Evolutionary conservation across 2,329 filamentous ascomycete species (phyloP).

Genomic region (Fusarium albosuccineum): DNA sequence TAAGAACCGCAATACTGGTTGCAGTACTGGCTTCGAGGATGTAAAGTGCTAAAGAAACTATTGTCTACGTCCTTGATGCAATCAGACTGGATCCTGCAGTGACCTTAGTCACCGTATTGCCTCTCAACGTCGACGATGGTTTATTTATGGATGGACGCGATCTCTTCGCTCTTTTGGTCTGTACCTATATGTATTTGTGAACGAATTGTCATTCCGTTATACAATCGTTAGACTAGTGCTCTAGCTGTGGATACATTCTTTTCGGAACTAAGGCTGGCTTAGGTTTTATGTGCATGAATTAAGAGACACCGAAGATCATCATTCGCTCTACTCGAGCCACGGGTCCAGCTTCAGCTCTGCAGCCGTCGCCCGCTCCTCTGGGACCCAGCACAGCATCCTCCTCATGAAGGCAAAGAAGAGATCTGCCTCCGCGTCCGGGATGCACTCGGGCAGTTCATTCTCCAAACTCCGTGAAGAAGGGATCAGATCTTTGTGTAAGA

Average conservation of each 20-base stretch:
- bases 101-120: too few species aligned
- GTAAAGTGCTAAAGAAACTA: neutral
- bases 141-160: too few species aligned
- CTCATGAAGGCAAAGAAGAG: constrained; percentile 40
- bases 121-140: too few species aligned
- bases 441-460: constrained; percentile 29
- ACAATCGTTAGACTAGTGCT: too few species aligned
- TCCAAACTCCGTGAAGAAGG: constrained; percentile 18
- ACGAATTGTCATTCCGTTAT: too few species aligned
- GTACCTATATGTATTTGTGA: too few species aligned
- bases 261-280: too few species aligned
- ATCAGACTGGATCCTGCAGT: too few species aligned
- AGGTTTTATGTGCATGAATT: too few species aligned
- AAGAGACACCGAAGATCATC: neutral
- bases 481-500: constrained; percentile 30
- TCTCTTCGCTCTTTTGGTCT: too few species aligned
- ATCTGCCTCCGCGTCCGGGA: constrained; percentile 31
- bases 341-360: constrained; percentile 41
- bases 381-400: constrained; percentile 44
- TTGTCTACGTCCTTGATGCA: too few species aligned
- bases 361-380: constrained; percentile 43
- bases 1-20: neutral
- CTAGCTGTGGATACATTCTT: too few species aligned
- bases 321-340: constrained; percentile 29
- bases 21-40: neutral